Conservation (phyloP, 495 filamentous ascomycete species). For the Trypethelium eluteriae region DNA sequence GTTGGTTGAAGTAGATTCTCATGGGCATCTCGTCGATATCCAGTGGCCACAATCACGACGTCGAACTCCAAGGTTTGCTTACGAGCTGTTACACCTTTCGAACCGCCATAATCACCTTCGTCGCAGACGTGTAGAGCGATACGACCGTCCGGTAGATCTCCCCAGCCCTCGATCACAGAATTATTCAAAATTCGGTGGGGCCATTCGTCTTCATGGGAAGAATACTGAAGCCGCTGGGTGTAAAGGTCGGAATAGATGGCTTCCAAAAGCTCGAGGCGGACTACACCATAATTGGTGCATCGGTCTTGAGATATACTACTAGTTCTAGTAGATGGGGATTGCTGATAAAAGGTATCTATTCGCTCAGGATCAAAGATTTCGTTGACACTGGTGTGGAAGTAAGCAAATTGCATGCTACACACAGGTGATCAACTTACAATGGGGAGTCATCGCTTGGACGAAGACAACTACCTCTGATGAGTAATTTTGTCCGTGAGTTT, state of each 20-base stretch:
- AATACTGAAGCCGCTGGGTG: constrained; percentile 64
- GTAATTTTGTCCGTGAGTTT: constrained; percentile 63
- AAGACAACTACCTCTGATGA: constrained; percentile 72
- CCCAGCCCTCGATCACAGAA: constrained; percentile 53
- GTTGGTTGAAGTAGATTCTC: constrained; percentile 64
- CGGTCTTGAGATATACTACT: constrained; percentile 57
- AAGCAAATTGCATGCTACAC: constrained; percentile 18
- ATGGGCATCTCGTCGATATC: constrained; percentile 73
- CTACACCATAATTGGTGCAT: constrained; percentile 89
- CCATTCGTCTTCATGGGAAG: constrained; percentile 62
- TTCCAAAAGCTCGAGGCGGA: constrained; percentile 79
- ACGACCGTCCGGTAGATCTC: constrained; percentile 38
- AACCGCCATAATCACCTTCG: constrained; percentile 23
- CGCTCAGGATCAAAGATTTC: constrained; percentile 87
- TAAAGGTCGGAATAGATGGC: constrained; percentile 79
- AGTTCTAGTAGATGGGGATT: constrained; percentile 52
- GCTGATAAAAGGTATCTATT: constrained; percentile 64
- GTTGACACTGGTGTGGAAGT: constrained; percentile 60
- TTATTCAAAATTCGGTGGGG: constrained; percentile 67
- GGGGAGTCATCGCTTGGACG: constrained; percentile 91
- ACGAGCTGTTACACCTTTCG: constrained; percentile 30
- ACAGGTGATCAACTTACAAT: constrained; percentile 57
- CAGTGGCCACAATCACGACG: constrained; percentile 77
- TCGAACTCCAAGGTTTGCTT: constrained; percentile 63
- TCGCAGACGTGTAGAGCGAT: constrained; percentile 14